phyloP scores from a whole-genome alignment of 176 grass and related monocot species.

The Triticum timopheevii region DNA sequence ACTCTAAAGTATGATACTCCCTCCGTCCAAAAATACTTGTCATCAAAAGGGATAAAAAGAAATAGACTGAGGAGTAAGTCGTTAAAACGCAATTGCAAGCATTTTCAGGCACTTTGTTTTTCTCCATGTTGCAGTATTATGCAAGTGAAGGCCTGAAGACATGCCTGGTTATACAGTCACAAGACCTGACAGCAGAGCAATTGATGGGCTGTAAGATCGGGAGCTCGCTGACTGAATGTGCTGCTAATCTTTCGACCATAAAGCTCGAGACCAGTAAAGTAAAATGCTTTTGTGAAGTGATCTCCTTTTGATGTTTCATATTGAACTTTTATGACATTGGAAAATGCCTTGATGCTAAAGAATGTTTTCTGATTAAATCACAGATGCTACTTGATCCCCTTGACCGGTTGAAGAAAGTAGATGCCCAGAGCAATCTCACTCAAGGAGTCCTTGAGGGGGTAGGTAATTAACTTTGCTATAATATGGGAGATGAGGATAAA shows the following conservation, averaged over 20 bases:
- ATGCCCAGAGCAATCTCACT: slow-evolving; percentile 72
- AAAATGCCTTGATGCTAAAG: background rate
- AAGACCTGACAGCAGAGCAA: slow-evolving; percentile 60
- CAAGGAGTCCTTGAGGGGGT: slow-evolving; percentile 92
- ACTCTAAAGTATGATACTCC: background rate
- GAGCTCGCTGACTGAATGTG: slow-evolving; percentile 47
- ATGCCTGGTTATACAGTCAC: slow-evolving; percentile 77
- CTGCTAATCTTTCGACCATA: slow-evolving; percentile 56
- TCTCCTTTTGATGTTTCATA: background rate
- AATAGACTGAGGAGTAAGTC: too few relatives aligned
- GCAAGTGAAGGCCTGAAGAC: slow-evolving; percentile 82
- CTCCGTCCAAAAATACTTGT: too few relatives aligned
- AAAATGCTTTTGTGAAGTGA: slow-evolving; percentile 17
- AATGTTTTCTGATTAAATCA: slow-evolving; percentile 22
- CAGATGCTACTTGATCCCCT: slow-evolving; percentile 87
- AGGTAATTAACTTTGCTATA: slow-evolving; percentile 23
- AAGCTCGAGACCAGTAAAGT: slow-evolving; percentile 91
- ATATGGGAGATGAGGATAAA: slow-evolving; percentile 10
- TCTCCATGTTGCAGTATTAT: slow-evolving; percentile 49
- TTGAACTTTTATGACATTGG: background rate
- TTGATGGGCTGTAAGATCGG: slow-evolving; percentile 75
- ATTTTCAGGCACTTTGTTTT: background rate
- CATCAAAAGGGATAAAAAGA: too few relatives aligned
- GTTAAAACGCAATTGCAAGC: background rate
- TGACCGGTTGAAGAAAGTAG: slow-evolving; percentile 80